Percentiles rank a stretch among this genome's conserved stretches.
Evolutionary conservation across 78 protist species (phyloP).

Genomic region (Abeoforma whisleri): DNA sequence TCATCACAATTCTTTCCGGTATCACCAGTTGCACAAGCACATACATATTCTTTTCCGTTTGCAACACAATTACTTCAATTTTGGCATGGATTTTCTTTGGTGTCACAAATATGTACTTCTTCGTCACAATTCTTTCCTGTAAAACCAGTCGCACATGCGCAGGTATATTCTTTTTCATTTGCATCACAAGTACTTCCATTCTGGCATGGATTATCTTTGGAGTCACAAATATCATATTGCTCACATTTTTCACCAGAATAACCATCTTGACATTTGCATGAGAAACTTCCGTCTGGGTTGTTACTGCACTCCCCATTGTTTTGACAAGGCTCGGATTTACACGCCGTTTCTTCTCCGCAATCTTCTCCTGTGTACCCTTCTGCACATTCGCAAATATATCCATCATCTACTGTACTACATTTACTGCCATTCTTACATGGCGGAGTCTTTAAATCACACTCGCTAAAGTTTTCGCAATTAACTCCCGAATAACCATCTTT

Average conservation of each 20-base stretch:
- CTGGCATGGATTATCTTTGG: not conserved
- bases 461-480: not conserved
- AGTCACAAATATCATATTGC: not conserved
- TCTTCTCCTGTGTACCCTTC: not conserved
- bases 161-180: not conserved
- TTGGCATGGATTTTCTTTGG: slow-evolving; percentile 8
- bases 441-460: not conserved
- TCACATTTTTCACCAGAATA: not conserved
- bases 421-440: not conserved
- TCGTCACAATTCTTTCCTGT: not conserved
- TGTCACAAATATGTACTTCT: not conserved
- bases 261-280: not conserved
- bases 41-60: not conserved
- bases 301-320: not conserved
- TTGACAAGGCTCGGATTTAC: not conserved
- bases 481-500: not conserved
- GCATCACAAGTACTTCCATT: not conserved
- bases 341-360: not conserved
- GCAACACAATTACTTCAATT: not conserved
- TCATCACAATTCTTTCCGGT: not conserved
- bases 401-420: not conserved
- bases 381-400: not conserved
- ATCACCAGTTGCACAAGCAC: not conserved
- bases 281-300: not conserved
- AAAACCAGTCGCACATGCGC: not conserved